Base-by-base conservation (phyloP, 2,329 filamentous ascomycete species). In the Curvularia lunata region DNA sequence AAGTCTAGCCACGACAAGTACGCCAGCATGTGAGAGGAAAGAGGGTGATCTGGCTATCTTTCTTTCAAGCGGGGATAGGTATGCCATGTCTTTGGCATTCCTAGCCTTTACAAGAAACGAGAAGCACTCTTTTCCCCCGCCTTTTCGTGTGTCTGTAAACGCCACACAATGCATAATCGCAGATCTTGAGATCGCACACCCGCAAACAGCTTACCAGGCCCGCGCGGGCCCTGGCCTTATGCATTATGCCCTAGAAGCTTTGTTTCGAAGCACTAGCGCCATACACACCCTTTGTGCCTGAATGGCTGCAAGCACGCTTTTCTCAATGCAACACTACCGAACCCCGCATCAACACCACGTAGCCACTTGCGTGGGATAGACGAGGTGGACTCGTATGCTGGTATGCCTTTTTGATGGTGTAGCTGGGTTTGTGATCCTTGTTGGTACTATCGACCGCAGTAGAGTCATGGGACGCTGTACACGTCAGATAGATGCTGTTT, bases 1-100 rank as follows among this genome's bases (percentile, higher is more conserved):
- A 97, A 97, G 81, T 88, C 88, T 54, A 97, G 96, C 80, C 93
- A 77, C 52, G 74, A 77, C 63, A 77, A 76, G 54, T 77, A 75
- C 54, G 74, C 73, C 30, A 67, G 63, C 32, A 65, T 65, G 63
- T 66, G 56, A 64, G 40, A 23, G 21, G 5, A 21, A 28, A 4
- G 19, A 5, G 21, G n/a, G 27, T 25, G 38, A n/a, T 42, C 34
- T n/a, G 30, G 27, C 38, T 25, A 50, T 23, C 28, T 30, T 27
- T 9, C 18, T 9, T 46, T 5, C 27, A 25, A 1, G 16, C 16
- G 7, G 16, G 5, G 9, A 37, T 5, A 37, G 6, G 10, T 12
- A 25, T 42, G 21, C 19, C 40, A 16, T 25, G 12, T 7, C 34
- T 16, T 37, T 8, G 28, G 28, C 28, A 9, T 9, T 1, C 10